Evolutionary conservation across 176 grass and related monocot species (phyloP), one percentile per base, ranked within the genome.

Genomic region (Hordeum marinum): DNA sequence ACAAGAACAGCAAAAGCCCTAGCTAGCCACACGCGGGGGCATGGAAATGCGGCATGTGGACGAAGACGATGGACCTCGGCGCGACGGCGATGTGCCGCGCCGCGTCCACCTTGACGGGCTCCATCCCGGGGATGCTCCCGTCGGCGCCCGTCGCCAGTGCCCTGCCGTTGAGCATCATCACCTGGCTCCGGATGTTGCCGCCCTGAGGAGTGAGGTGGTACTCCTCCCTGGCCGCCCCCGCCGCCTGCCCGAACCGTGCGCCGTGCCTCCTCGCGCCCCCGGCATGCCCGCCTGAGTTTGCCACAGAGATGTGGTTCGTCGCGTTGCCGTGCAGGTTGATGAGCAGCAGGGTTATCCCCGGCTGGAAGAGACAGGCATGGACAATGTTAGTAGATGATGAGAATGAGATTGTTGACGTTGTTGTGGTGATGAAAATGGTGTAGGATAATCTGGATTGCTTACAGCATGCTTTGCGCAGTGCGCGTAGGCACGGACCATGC

Each of bases 281-380:
- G 15, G 11, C 25, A 0, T 72, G 27, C 3, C 58, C 77, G 1
- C 57, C 72, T 64, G 64, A 61, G 25, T 24, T 63, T 8, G 82
- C 62, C 34, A 94, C 71, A 2, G 79, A 78, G 17, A 92, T 81
- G 9, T 85, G 82, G 11, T 78, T 59, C 9, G 87, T 93, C 24
- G 67, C 85, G 63, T 88, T 89, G 80, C 87, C 83, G 15, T 86
- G 91, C 35, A 98, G 89, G 85, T 95, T 98, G 93, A 95, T 98
- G 80, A 95, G 77, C 64, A 98, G 85, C 14, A 98, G 75, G 65
- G 96, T 98, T 61, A 94, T 82, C 20, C 96, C 93, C 84, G 71
- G 68, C 96, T 98, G 89, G 40, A 76, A 91, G 83, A 67, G 66
- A 91, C 31, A 80, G 41, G 4, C 6, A 23, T 4, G 18, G 81